These are phyloP conservation scores for Naganishia randhawae DNA, from an alignment of 768 basidiomycete genomes.

Conservation along the genomic window DNA sequence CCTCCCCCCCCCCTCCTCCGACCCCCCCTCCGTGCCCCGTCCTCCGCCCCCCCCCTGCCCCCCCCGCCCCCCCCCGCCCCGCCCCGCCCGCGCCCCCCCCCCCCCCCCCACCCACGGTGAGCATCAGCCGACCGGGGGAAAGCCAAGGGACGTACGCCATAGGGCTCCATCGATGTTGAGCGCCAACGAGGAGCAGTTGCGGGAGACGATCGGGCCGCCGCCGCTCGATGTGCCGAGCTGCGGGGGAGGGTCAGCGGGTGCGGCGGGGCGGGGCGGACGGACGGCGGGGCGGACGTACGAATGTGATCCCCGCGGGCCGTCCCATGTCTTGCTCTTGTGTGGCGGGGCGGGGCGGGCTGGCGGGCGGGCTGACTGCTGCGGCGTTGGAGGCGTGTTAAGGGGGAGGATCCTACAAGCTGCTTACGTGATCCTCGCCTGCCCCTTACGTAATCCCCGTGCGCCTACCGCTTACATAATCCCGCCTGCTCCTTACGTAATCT, in stretches of 20 bases:
- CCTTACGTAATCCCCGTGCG: too few relatives aligned
- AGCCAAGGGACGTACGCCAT: constrained; percentile 39
- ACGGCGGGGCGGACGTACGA: constrained; percentile 35
- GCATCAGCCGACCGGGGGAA: background rate
- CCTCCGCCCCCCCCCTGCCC: too few relatives aligned
- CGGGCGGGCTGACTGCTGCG: background rate
- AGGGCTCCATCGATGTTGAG: constrained; percentile 45
- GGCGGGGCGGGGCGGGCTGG: background rate
- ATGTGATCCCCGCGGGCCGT: constrained; percentile 40
- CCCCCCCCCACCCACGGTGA: background rate
- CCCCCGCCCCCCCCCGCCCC: too few relatives aligned
- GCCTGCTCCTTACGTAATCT: too few relatives aligned
- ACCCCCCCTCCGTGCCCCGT: too few relatives aligned
- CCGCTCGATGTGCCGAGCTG: constrained; percentile 48
- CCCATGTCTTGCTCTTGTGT: background rate
- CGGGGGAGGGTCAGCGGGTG: background rate
- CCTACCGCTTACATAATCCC: constrained; percentile 10
- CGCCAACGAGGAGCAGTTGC: constrained; percentile 47
- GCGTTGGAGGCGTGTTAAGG: too few relatives aligned
- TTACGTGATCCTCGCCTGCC: too few relatives aligned
- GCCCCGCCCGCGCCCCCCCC: too few relatives aligned
- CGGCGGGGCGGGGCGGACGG: background rate
- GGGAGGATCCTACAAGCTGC: too few relatives aligned
- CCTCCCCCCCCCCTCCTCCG: too few relatives aligned
- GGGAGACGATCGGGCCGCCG: constrained; percentile 44